A percentile compares a stretch with the other conserved stretches of the same genome.
Evolutionary conservation across 2,329 filamentous ascomycete species (phyloP).

Genomic region (Stachybotrys elegans): DNA sequence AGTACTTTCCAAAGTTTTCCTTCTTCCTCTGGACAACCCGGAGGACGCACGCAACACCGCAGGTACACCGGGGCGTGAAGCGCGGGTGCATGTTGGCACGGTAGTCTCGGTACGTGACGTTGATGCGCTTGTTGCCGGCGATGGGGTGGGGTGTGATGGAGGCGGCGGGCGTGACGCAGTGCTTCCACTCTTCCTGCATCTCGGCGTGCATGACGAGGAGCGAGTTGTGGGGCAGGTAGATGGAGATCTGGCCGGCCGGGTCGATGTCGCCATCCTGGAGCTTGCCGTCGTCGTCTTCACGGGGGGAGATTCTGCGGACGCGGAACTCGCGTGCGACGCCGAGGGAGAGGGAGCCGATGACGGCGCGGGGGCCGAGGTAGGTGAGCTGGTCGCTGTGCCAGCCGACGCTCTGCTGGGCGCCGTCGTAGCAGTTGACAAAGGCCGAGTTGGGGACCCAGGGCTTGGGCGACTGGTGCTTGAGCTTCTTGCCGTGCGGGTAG

Average conservation of each 20-base stretch:
- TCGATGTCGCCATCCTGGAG: conserved; percentile 46
- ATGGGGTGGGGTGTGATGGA: conserved; percentile 82
- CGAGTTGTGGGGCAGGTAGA: conserved; percentile 92
- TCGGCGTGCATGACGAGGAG: conserved; percentile 94
- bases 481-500: conserved; percentile 66
- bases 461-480: conserved; percentile 69
- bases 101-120: conserved; percentile 91
- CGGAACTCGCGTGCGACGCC: conserved; percentile 93
- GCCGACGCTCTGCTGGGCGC: conserved; percentile 75
- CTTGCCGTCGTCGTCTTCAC: conserved; percentile 43
- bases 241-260: conserved; percentile 78
- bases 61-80: conserved; percentile 73
- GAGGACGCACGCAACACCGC: conserved; percentile 62
- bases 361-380: conserved; percentile 80
- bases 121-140: conserved; percentile 75
- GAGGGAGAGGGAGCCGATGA: conserved; percentile 86
- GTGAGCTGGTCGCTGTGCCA: conserved; percentile 92
- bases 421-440: conserved; percentile 91
- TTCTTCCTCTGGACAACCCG: conserved; percentile 75
- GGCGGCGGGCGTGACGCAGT: conserved; percentile 69
- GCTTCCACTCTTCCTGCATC: conserved; percentile 98
- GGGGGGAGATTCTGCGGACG: conserved; percentile 69
- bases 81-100: conserved; percentile 70
- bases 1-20: conserved; percentile 74
- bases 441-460: conserved; percentile 83